These are phyloP conservation scores for Termitomyces sp. DNA, from an alignment of 768 basidiomycete species.

Conservation along the genomic window DNA sequence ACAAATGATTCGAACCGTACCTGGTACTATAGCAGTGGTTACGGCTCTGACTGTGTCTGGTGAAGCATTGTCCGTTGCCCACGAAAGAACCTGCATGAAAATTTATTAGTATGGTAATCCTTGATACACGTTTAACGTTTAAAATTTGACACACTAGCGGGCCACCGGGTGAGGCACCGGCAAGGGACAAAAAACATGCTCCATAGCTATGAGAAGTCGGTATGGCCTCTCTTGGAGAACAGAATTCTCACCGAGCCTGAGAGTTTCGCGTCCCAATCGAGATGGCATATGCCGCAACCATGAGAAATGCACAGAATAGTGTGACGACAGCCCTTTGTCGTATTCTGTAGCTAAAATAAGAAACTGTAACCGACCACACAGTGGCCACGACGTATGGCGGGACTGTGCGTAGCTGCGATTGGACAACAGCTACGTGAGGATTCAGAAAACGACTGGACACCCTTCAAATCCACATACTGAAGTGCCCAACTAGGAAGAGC, in stretches of 20 bases:
- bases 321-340: conserved; percentile 30
- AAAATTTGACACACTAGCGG: conserved; percentile 18
- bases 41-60: conserved; percentile 45
- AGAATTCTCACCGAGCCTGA: conserved; percentile 24
- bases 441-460: not conserved
- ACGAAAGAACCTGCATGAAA: conserved; percentile 27
- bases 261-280: conserved; percentile 34
- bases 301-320: conserved; percentile 27
- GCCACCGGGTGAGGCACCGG: conserved; percentile 32
- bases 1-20: conserved; percentile 10
- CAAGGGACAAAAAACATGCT: conserved; percentile 38
- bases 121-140: not conserved
- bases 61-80: conserved; percentile 44
- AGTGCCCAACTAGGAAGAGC: conserved; percentile 13
- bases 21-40: conserved; percentile 37
- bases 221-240: not conserved
- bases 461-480: conserved; percentile 15
- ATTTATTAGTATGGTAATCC: not conserved
- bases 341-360: conserved; percentile 31
- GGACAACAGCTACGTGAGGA: conserved; percentile 30
- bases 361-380: conserved; percentile 30
- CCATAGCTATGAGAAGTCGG: conserved; percentile 30
- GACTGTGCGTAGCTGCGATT: conserved; percentile 44
- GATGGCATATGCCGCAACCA: conserved; percentile 39
- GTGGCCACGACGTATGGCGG: conserved; percentile 38